phyloP scores from a whole-genome alignment of 108 stramenopile genomes.

The Phaeodactylum tricornutum region DNA sequence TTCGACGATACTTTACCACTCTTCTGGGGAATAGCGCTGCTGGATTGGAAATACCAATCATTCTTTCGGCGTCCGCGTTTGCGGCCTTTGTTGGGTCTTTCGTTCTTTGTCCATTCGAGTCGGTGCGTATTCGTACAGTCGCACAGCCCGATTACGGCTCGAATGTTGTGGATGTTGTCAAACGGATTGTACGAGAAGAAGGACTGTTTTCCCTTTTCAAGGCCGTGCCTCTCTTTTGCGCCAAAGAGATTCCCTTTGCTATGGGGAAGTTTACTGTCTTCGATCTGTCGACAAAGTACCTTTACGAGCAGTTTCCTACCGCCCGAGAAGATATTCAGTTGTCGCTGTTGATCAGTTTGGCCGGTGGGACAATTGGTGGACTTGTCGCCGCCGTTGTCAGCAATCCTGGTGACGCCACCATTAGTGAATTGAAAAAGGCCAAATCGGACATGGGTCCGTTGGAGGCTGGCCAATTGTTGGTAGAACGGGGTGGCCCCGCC shows the following conservation, averaged over 20 bases:
- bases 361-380: conserved; percentile 55
- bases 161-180: conserved; percentile 32
- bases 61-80: not conserved
- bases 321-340: conserved; percentile 60
- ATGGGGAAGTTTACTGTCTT: conserved; percentile 51
- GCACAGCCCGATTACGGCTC: conserved; percentile 54
- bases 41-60: conserved; percentile 36
- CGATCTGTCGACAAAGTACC: conserved; percentile 44
- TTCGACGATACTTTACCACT: conserved; percentile 39
- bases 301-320: conserved; percentile 43
- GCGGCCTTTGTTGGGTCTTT: conserved; percentile 35
- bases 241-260: conserved; percentile 41
- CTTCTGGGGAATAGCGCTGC: conserved; percentile 16
- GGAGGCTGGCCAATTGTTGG: conserved; percentile 26
- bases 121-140: conserved; percentile 55
- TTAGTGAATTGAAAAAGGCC: conserved; percentile 63
- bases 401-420: conserved; percentile 54
- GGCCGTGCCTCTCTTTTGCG: conserved; percentile 39
- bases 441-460: conserved; percentile 42
- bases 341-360: conserved; percentile 50
- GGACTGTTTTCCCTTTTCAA: conserved; percentile 40
- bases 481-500: conserved; percentile 25
- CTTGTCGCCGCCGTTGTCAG: conserved; percentile 48
- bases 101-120: conserved; percentile 56
- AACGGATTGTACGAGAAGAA: conserved; percentile 48